These are phyloP conservation scores for Naganishia onofrii DNA, from an alignment of 768 basidiomycete genomes.

Conservation along the genomic window DNA sequence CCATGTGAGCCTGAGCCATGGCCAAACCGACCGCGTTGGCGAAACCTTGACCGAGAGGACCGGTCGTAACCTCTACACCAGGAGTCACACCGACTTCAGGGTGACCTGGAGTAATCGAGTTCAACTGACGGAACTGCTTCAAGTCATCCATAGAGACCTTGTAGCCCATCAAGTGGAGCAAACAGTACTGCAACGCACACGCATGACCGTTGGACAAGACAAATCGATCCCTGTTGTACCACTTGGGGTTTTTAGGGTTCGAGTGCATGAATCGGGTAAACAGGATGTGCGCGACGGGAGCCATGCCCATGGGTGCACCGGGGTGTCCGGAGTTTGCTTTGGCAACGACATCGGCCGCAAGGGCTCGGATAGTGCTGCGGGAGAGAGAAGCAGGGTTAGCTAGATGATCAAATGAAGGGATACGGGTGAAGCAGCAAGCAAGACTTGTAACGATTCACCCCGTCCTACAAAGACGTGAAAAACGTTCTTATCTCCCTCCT, in stretches of 20 bases:
- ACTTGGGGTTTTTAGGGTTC: slow-evolving; percentile 83
- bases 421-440: neutral
- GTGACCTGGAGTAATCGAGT: slow-evolving; percentile 88
- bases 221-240: slow-evolving; percentile 96
- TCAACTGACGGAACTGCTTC: slow-evolving; percentile 86
- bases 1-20: slow-evolving; percentile 86
- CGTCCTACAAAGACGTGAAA: no score
- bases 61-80: slow-evolving; percentile 79
- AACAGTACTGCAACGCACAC: slow-evolving; percentile 87
- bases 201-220: slow-evolving; percentile 91
- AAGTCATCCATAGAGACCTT: slow-evolving; percentile 88
- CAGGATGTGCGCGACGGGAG: slow-evolving; percentile 58
- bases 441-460: neutral
- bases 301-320: slow-evolving; percentile 93
- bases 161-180: slow-evolving; percentile 89
- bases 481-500: no score
- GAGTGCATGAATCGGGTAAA: slow-evolving; percentile 72
- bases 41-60: slow-evolving; percentile 89
- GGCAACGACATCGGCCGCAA: slow-evolving; percentile 52
- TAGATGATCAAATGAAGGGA: neutral
- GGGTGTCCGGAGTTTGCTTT: slow-evolving; percentile 90
- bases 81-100: slow-evolving; percentile 74
- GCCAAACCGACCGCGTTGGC: slow-evolving; percentile 90
- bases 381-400: slow-evolving; percentile 26
- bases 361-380: slow-evolving; percentile 46